phyloP scores from a whole-genome alignment of 148 eudicot genomes.

The Arctostaphylos glauca region DNA sequence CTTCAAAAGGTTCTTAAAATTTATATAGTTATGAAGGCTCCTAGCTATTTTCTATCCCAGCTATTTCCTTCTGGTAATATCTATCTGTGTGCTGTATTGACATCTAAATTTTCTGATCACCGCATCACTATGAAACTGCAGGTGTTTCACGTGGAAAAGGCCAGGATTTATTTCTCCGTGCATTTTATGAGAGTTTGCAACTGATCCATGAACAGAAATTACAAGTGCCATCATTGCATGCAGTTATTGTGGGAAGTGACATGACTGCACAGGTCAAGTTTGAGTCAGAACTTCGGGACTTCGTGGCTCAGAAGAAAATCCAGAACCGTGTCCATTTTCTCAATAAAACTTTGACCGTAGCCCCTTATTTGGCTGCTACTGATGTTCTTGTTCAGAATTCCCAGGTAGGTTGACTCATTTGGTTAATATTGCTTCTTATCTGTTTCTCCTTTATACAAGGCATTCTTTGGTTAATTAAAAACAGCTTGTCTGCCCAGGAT shows the following conservation, averaged over 20 bases:
- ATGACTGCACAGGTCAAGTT: slow-evolving; percentile 87
- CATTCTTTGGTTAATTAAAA: background rate
- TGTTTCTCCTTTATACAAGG: background rate
- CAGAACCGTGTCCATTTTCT: slow-evolving; percentile 84
- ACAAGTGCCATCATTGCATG: slow-evolving; percentile 85
- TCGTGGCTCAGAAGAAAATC: slow-evolving; percentile 65
- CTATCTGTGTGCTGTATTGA: background rate
- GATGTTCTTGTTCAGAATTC: slow-evolving; percentile 98
- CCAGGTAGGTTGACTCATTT: slow-evolving; percentile 46
- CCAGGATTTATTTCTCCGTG: slow-evolving; percentile 82
- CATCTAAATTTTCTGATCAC: background rate
- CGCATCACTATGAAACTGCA: slow-evolving; percentile 23
- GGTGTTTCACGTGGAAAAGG: slow-evolving; percentile 99
- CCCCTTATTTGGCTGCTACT: slow-evolving; percentile 85
- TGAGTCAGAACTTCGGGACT: slow-evolving; percentile 80
- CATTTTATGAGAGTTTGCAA: slow-evolving; percentile 81
- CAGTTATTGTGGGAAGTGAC: slow-evolving; percentile 94
- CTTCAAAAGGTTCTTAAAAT: background rate
- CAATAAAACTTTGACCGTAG: slow-evolving; percentile 83
- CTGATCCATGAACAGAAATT: slow-evolving; percentile 71
- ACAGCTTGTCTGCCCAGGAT: too few species aligned
- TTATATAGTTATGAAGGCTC: background rate
- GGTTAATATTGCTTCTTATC: background rate
- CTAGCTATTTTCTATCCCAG: background rate
- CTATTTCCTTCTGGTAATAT: background rate